Conservation (phyloP, 1,284 basidiomycete species). For the Cystobasidium slooffiae region DNA sequence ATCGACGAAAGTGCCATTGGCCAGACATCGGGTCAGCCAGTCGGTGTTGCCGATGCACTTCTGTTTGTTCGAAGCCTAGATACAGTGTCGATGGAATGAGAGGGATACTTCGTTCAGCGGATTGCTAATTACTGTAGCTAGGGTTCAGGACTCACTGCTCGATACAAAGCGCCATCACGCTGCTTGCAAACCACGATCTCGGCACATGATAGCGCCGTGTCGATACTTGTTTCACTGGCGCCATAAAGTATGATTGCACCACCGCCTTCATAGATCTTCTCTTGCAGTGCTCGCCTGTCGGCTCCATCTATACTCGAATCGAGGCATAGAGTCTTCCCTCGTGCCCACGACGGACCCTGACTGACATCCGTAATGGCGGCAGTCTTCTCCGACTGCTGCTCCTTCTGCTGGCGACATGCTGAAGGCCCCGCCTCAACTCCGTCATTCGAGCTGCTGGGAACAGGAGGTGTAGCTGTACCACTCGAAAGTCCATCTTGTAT, state of each 20-base stretch:
- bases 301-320: neutral
- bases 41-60: slow-evolving; percentile 21
- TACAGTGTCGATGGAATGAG: too few species aligned
- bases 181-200: neutral
- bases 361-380: too few species aligned
- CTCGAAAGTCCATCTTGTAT: neutral
- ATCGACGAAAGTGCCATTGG: neutral
- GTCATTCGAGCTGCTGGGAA: slow-evolving; percentile 22
- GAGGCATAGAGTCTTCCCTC: slow-evolving; percentile 7
- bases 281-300: neutral
- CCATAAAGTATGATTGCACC: neutral
- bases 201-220: slow-evolving; percentile 6
- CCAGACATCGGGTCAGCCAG: slow-evolving; percentile 19
- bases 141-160: slow-evolving; percentile 25
- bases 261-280: neutral
- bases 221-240: neutral
- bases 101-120: too few species aligned
- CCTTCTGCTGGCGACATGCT: neutral
- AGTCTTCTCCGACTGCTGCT: neutral
- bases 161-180: slow-evolving; percentile 1
- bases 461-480: neutral
- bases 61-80: neutral
- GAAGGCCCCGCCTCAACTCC: neutral
- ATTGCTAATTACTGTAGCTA: too few species aligned
- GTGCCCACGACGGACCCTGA: neutral